phyloP scores from a whole-genome alignment of 805 yeast genomes.

The Scheffersomyces stipitis region DNA sequence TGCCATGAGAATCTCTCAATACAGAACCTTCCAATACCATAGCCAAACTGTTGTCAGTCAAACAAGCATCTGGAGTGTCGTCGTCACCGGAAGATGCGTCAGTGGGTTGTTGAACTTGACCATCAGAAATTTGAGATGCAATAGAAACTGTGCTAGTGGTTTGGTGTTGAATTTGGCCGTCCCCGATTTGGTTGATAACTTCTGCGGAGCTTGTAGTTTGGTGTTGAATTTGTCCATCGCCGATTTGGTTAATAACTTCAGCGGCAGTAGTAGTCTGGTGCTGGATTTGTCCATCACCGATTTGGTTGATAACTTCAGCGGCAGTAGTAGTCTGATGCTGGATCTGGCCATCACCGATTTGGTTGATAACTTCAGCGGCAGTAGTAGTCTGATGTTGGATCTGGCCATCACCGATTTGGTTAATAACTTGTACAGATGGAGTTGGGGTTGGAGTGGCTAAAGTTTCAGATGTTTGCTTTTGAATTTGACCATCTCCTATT shows the following conservation, averaged over 20 bases:
- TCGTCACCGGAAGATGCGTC: not conserved
- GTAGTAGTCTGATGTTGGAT: slow-evolving; percentile 44
- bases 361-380: slow-evolving; percentile 17
- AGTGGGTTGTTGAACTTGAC: slow-evolving; percentile 11
- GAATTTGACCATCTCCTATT: slow-evolving; percentile 33
- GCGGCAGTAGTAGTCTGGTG: slow-evolving; percentile 23
- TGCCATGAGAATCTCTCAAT: slow-evolving; percentile 6
- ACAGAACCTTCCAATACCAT: slow-evolving; percentile 1
- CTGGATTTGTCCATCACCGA: slow-evolving; percentile 50
- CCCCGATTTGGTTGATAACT: slow-evolving; percentile 43
- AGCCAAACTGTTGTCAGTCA: slow-evolving; percentile 7
- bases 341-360: slow-evolving; percentile 27
- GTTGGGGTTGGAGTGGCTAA: slow-evolving; percentile 31
- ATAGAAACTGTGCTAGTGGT: slow-evolving; percentile 18
- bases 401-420: slow-evolving; percentile 49
- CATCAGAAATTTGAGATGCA: slow-evolving; percentile 38
- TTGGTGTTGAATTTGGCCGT: slow-evolving; percentile 47
- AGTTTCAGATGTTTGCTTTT: slow-evolving; percentile 33
- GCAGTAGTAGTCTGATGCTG: slow-evolving; percentile 23
- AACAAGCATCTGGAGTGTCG: slow-evolving; percentile 14
- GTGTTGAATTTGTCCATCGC: slow-evolving; percentile 50
- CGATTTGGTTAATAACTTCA: slow-evolving; percentile 13
- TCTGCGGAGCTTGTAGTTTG: slow-evolving; percentile 33
- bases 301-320: slow-evolving; percentile 37
- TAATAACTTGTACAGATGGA: slow-evolving; percentile 39